These are phyloP conservation scores for Candida albicans DNA, from an alignment of 1,139 yeast species.

Conservation along the genomic window DNA sequence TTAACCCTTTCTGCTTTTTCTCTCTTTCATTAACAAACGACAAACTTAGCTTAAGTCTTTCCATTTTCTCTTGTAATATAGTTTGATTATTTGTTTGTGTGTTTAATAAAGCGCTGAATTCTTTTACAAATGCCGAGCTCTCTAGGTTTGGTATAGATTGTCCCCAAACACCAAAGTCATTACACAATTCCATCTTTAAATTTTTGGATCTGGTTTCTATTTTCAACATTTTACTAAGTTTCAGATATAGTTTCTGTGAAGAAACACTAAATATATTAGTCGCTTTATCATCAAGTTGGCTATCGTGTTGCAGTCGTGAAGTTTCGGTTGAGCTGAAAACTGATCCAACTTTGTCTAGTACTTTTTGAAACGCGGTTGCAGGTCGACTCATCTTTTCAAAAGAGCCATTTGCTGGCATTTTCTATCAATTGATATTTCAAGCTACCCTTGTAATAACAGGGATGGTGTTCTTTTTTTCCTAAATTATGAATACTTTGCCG, in stretches of 20 bases:
- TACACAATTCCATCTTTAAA: constrained; percentile 16
- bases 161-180: constrained; percentile 43
- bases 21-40: constrained; percentile 53
- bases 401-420: neutral
- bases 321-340: constrained; percentile 14
- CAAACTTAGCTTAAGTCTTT: constrained; percentile 41
- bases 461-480: no score
- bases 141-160: constrained; percentile 39
- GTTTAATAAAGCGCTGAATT: constrained; percentile 38
- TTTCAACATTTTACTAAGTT: constrained; percentile 15
- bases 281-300: constrained; percentile 6
- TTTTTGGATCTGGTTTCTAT: constrained; percentile 11
- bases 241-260: constrained; percentile 10
- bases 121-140: constrained; percentile 38
- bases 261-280: constrained; percentile 9
- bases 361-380: constrained; percentile 30
- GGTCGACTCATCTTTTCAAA: constrained; percentile 23
- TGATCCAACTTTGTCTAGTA: constrained; percentile 27
- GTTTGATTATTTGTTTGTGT: constrained; percentile 35
- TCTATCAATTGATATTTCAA: neutral
- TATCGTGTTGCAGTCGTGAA: constrained; percentile 9
- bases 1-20: constrained; percentile 40
- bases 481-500: no score
- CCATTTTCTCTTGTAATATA: constrained; percentile 38
- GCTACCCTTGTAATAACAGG: no score